Conservation (phyloP, 2,329 filamentous ascomycete species). For the Botrytis hyacinthi region DNA sequence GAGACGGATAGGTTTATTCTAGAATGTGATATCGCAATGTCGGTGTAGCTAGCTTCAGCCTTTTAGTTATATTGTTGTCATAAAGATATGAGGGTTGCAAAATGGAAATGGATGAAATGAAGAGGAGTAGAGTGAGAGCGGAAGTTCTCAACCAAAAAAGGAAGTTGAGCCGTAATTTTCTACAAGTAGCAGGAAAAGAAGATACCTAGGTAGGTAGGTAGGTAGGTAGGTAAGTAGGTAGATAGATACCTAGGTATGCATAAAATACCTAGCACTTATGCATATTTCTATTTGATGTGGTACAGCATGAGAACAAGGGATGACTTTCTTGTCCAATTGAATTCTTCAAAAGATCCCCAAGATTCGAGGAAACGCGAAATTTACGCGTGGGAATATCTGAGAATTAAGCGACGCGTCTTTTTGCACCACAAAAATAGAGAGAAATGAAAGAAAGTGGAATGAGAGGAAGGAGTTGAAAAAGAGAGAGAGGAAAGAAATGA, state of each 20-base stretch:
- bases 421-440: not conserved
- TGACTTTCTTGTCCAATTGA: not conserved
- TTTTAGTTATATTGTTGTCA: not conserved
- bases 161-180: not conserved
- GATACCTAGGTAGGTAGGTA: too few species aligned
- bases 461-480: not conserved
- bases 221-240: too few species aligned
- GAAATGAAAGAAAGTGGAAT: not conserved
- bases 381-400: not conserved
- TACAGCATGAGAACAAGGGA: not conserved
- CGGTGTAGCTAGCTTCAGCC: not conserved
- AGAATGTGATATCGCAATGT: conserved; percentile 8
- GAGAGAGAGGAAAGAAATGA: not conserved
- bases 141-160: not conserved
- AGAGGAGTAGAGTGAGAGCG: not conserved
- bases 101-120: not conserved
- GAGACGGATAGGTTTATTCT: not conserved
- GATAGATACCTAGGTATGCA: not conserved
- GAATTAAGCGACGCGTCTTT: conserved; percentile 15
- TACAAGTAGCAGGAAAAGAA: not conserved
- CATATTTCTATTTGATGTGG: not conserved
- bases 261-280: not conserved
- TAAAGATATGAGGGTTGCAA: not conserved
- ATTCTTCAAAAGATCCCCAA: not conserved
- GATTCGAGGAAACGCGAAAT: conserved; percentile 7